Conservation (phyloP, 2,329 filamentous ascomycete genomes). For the Annulohypoxylon truncatum region DNA sequence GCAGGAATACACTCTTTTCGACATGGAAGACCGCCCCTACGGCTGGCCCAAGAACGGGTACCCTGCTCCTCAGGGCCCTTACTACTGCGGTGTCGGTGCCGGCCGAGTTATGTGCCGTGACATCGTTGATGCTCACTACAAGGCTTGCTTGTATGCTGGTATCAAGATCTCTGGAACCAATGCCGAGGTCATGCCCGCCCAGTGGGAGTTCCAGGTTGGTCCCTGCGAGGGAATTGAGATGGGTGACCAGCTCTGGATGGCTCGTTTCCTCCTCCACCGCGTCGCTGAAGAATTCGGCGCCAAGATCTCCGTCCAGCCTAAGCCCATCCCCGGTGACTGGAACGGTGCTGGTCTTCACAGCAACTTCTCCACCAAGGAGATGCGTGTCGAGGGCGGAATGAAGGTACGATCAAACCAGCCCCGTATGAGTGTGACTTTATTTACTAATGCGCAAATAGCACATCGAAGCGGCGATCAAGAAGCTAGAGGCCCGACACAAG, state of each 20-base stretch:
- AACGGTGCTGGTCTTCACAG: slow-evolving; percentile 86
- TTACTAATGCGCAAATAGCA: slow-evolving; percentile 30
- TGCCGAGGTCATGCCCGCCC: slow-evolving; percentile 97
- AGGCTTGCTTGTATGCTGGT: slow-evolving; percentile 82
- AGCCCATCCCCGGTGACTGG: slow-evolving; percentile 96
- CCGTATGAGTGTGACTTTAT: not conserved
- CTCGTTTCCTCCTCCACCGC: slow-evolving; percentile 87
- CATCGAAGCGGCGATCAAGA: slow-evolving; percentile 89
- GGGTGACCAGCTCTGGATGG: slow-evolving; percentile 97
- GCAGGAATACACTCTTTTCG: slow-evolving; percentile 96
- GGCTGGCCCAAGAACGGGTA: slow-evolving; percentile 87
- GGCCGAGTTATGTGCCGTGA: slow-evolving; percentile 98
- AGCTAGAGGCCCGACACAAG: slow-evolving; percentile 79
- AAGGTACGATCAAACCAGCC: slow-evolving; percentile 63
- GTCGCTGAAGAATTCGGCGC: slow-evolving; percentile 97
- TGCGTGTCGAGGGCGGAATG: slow-evolving; percentile 92
- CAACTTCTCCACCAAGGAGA: slow-evolving; percentile 92
- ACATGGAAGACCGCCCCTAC: slow-evolving; percentile 86
- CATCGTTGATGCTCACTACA: slow-evolving; percentile 95
- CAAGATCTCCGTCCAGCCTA: slow-evolving; percentile 94
- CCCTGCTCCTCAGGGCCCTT: slow-evolving; percentile 92
- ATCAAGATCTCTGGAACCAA: slow-evolving; percentile 98
- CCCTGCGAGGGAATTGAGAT: slow-evolving; percentile 89
- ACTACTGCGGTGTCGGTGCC: slow-evolving; percentile 98
- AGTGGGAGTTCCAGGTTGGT: slow-evolving; percentile 98